These are phyloP conservation scores for Hypoxylon sp. DNA, from an alignment of 2,329 filamentous ascomycete genomes.

Conservation along the genomic window DNA sequence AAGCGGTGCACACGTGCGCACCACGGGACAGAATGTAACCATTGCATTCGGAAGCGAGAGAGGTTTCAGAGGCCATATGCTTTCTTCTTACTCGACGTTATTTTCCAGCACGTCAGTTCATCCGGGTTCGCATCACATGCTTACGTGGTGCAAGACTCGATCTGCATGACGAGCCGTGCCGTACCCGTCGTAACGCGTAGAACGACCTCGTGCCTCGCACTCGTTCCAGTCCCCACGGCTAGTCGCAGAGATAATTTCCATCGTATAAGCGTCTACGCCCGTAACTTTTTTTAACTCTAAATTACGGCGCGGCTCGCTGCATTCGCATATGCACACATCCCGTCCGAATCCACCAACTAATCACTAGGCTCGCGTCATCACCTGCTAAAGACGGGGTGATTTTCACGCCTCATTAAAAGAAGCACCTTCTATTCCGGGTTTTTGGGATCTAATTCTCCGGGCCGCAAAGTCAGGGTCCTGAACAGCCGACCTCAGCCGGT, in stretches of 20 bases:
- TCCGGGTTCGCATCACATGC: constrained; percentile 7
- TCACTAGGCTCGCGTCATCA: constrained; percentile 15
- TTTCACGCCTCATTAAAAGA: constrained; percentile 22
- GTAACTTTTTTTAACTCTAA: constrained; percentile 32
- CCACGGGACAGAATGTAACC: constrained; percentile 42
- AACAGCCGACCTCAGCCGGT: constrained; percentile 44
- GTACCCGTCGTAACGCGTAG: constrained; percentile 25
- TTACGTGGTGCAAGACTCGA: constrained; percentile 18
- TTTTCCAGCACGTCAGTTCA: constrained; percentile 8
- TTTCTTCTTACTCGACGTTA: constrained; percentile 25
- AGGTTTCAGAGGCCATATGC: constrained; percentile 24
- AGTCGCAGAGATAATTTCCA: constrained; percentile 32
- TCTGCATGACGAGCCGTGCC: constrained; percentile 42
- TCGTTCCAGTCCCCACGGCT: constrained; percentile 27
- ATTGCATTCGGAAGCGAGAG: constrained; percentile 30
- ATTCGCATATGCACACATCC: constrained; percentile 38
- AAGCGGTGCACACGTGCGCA: constrained; percentile 44
- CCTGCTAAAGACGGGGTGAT: constrained; percentile 16
- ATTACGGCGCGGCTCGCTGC: constrained; percentile 39
- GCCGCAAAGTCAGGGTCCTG: constrained; percentile 30
- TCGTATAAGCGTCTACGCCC: constrained; percentile 29
- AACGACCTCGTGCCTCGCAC: constrained; percentile 3
- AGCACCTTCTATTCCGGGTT: constrained; percentile 28
- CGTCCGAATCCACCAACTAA: constrained; percentile 11
- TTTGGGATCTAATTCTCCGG: constrained; percentile 28